A percentile compares a stretch with the other conserved stretches of the same genome.
Conservation (phyloP, 805 yeast species). For the Candida sphagnicola region DNA sequence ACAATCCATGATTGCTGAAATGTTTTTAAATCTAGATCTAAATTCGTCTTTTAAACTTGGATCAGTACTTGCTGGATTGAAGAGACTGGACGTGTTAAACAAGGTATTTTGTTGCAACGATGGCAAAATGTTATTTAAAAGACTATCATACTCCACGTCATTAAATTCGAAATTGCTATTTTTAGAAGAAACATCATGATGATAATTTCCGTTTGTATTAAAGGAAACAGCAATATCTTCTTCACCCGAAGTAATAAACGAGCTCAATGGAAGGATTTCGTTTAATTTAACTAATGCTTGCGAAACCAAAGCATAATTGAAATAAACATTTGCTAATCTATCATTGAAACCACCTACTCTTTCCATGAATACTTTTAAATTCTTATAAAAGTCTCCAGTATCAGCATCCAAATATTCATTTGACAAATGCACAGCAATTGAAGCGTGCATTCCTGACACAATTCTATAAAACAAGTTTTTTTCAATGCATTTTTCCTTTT, state of each 20-base stretch:
- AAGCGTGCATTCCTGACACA: slow-evolving; percentile 91
- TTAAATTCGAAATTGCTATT: slow-evolving; percentile 34
- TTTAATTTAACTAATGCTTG: slow-evolving; percentile 69
- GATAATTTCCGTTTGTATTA: slow-evolving; percentile 11
- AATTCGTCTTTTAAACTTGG: slow-evolving; percentile 77
- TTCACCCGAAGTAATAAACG: slow-evolving; percentile 21
- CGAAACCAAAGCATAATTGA: slow-evolving; percentile 84
- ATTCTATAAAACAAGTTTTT: slow-evolving; percentile 84
- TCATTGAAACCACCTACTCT: slow-evolving; percentile 91
- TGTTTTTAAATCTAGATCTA: slow-evolving; percentile 79
- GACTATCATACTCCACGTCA: slow-evolving; percentile 12
- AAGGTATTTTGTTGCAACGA: slow-evolving; percentile 40
- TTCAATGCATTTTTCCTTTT: slow-evolving; percentile 62
- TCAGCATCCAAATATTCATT: slow-evolving; percentile 66
- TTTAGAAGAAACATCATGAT: slow-evolving; percentile 46
- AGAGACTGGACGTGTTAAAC: slow-evolving; percentile 45
- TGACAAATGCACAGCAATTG: slow-evolving; percentile 88
- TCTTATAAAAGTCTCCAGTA: slow-evolving; percentile 81
- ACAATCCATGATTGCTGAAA: slow-evolving; percentile 93
- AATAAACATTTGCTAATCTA: slow-evolving; percentile 81
- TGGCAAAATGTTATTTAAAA: slow-evolving; percentile 32
- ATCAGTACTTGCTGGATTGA: slow-evolving; percentile 38
- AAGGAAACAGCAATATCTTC: slow-evolving; percentile 12
- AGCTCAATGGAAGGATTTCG: slow-evolving; percentile 25
- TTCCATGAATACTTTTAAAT: slow-evolving; percentile 74